These are phyloP conservation scores for Geranium brycei DNA, from an alignment of 345 rosid species.

Conservation along the genomic window DNA sequence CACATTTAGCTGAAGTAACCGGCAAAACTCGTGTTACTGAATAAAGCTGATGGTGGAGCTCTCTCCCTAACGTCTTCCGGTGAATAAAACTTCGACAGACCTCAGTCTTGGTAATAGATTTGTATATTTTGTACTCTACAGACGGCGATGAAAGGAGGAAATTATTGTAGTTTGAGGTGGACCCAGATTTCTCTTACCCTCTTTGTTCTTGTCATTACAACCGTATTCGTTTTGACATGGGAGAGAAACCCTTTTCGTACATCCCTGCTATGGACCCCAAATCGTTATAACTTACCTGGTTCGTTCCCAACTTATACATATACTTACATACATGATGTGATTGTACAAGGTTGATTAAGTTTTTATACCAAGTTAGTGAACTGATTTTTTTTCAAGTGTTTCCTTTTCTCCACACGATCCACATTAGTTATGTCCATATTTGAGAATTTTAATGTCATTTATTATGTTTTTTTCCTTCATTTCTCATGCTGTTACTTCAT, in stretches of 20 bases:
- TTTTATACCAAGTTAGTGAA: too few species aligned
- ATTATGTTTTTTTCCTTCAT: neutral
- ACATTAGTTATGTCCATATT: neutral
- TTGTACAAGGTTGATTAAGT: too few species aligned
- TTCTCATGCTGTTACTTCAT: conserved; percentile 5
- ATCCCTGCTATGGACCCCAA: conserved; percentile 19
- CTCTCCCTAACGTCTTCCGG: neutral
- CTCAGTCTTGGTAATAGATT: neutral
- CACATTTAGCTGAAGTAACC: neutral
- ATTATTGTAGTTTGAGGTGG: conserved; percentile 20
- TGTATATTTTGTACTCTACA: conserved; percentile 4
- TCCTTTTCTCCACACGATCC: neutral
- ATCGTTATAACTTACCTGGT: conserved; percentile 44
- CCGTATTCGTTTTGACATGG: conserved; percentile 31
- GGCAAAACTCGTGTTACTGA: neutral
- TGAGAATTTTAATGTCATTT: neutral
- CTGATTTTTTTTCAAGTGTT: too few species aligned
- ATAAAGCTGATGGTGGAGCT: neutral
- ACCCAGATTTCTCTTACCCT: conserved; percentile 23
- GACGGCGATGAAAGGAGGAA: conserved; percentile 38
- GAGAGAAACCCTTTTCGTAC: conserved; percentile 33
- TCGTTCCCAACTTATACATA: conserved; percentile 5
- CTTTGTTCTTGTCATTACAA: conserved; percentile 19
- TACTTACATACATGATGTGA: neutral
- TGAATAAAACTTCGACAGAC: conserved; percentile 2